Evolutionary conservation across 441 rosid genomes (phyloP).

Genomic region (Erysimum cheiri): DNA sequence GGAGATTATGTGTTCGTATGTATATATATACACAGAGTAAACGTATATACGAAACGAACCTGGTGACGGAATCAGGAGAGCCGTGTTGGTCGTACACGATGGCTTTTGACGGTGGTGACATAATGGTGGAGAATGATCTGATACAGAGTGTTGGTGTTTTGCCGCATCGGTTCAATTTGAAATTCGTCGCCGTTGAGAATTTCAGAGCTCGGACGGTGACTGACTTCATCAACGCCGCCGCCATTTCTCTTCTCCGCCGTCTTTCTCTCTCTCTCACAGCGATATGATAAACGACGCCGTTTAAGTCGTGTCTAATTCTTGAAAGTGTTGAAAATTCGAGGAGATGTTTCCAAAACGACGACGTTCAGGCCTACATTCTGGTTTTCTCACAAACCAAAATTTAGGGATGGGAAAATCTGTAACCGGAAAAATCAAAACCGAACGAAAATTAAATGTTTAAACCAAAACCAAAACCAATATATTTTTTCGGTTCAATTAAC

Average conservation of each 20-base stretch:
- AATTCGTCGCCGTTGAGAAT: conserved; percentile 13
- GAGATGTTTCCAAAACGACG: neutral
- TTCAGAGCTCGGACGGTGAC: conserved; percentile 30
- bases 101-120: conserved; percentile 89
- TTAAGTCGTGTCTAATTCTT: neutral
- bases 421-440: neutral
- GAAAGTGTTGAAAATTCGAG: neutral
- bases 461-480: too few relatives aligned
- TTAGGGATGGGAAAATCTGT: neutral
- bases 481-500: too few relatives aligned
- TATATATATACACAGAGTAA: neutral
- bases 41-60: conserved; percentile 47
- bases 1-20: neutral
- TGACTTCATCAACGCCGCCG: conserved; percentile 40
- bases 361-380: neutral
- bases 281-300: neutral
- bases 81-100: conserved; percentile 85
- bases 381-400: neutral
- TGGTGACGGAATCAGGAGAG: conserved; percentile 78
- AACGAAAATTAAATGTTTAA: neutral
- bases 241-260: conserved; percentile 28
- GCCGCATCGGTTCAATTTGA: neutral
- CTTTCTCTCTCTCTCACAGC: neutral
- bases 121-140: conserved; percentile 61
- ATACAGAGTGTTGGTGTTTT: neutral